phyloP scores from a whole-genome alignment of 805 yeast species.

The Hanseniaspora clermontiae region DNA sequence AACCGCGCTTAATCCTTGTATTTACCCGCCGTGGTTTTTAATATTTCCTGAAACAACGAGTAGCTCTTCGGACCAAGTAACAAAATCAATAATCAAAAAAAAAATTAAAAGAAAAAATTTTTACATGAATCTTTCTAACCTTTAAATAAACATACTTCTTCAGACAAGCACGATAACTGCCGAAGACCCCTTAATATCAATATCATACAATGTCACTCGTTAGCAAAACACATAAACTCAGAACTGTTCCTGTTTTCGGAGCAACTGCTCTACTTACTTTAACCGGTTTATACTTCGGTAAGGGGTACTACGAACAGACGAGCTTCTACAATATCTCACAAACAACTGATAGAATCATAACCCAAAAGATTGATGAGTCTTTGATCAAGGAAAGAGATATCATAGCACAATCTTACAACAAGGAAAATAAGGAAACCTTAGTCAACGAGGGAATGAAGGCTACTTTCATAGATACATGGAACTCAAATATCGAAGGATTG shows the following conservation, averaged over 20 bases:
- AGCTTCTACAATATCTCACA: not conserved
- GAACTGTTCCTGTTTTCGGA: not conserved
- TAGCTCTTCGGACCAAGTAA: no score
- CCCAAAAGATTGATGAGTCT: not conserved
- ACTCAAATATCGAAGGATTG: not conserved
- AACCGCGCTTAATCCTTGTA: no score
- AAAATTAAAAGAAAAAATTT: no score
- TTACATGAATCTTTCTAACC: no score
- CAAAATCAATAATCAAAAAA: no score
- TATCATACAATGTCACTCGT: not conserved
- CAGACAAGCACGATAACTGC: no score
- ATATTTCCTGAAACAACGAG: no score
- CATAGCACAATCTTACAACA: not conserved
- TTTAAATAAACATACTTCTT: no score
- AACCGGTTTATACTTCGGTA: not conserved
- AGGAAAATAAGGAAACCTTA: not conserved
- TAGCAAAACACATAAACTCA: not conserved
- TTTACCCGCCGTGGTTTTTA: no score
- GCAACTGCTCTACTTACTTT: not conserved
- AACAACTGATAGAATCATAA: slow-evolving; percentile 1
- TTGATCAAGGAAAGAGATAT: not conserved
- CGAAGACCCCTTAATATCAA: not conserved
- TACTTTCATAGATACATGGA: not conserved
- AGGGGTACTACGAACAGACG: slow-evolving; percentile 3
- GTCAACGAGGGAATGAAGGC: not conserved